A percentile compares a stretch with the other conserved stretches of the same genome.
These are phyloP conservation scores for Fusarium gaditjirri DNA, from an alignment of 2,329 filamentous ascomycete species.

Conservation along the genomic window DNA sequence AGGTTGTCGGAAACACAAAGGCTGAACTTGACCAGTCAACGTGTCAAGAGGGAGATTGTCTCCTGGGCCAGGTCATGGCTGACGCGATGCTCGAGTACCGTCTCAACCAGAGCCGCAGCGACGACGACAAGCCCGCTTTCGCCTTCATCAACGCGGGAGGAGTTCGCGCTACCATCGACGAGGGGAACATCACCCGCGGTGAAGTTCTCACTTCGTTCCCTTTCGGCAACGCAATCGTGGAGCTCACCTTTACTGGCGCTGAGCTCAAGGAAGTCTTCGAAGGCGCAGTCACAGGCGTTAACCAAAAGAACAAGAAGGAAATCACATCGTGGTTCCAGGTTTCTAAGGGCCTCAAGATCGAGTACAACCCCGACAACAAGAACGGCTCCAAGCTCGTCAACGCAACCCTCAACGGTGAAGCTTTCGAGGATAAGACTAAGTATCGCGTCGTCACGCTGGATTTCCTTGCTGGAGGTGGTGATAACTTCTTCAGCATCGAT, in stretches of 20 bases:
- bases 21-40: conserved; percentile 68
- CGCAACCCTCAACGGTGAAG: conserved; percentile 60
- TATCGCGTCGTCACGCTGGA: conserved; percentile 72
- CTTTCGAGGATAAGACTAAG: conserved; percentile 56
- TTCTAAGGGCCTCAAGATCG: conserved; percentile 64
- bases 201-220: conserved; percentile 73
- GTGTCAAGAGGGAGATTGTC: conserved; percentile 69
- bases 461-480: conserved; percentile 70
- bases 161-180: conserved; percentile 70
- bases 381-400: conserved; percentile 63
- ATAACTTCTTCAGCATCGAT: conserved; percentile 64
- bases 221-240: conserved; percentile 72
- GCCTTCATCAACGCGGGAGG: conserved; percentile 73
- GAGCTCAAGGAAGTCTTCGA: conserved; percentile 68
- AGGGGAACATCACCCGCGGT: conserved; percentile 70
- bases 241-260: conserved; percentile 63
- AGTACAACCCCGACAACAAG: conserved; percentile 64
- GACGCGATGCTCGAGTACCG: conserved; percentile 72
- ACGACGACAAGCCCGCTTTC: conserved; percentile 58
- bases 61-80: conserved; percentile 64
- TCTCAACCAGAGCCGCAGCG: conserved; percentile 54
- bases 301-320: conserved; percentile 62
- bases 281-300: conserved; percentile 65
- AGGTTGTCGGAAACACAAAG: conserved; percentile 65
- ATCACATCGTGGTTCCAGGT: conserved; percentile 71